A percentile compares a stretch with the other conserved stretches of the same genome.
phyloP scores from a whole-genome alignment of 495 filamentous ascomycete species.

The Trypethelium eluteriae region DNA sequence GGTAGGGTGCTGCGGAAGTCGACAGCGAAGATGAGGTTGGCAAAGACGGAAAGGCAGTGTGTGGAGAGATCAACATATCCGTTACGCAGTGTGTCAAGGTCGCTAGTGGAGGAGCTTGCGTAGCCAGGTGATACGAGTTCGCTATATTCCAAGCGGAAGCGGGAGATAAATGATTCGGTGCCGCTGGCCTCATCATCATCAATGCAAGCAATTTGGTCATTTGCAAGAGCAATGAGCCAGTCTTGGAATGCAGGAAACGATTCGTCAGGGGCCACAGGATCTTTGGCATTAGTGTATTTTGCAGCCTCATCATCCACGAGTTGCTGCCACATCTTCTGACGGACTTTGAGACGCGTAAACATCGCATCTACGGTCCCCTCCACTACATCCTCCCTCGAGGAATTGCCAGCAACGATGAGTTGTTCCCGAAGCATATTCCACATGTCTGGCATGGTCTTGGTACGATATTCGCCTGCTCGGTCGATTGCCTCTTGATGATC shows the following conservation, averaged over 20 bases:
- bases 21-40: conserved; percentile 70
- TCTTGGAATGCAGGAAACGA: conserved; percentile 76
- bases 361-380: conserved; percentile 93
- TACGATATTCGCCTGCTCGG: conserved; percentile 79
- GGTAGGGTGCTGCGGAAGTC: conserved; percentile 76
- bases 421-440: conserved; percentile 97
- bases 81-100: conserved; percentile 67
- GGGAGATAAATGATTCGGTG: conserved; percentile 66
- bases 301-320: conserved; percentile 80
- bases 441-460: conserved; percentile 81
- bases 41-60: conserved; percentile 80
- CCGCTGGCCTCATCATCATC: conserved; percentile 72
- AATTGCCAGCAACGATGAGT: conserved; percentile 68
- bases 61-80: conserved; percentile 91
- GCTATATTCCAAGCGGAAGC: conserved; percentile 72
- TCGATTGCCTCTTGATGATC: conserved; percentile 76
- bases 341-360: conserved; percentile 71
- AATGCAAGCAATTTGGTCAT: conserved; percentile 96
- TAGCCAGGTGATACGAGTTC: conserved; percentile 74
- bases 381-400: conserved; percentile 73
- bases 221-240: conserved; percentile 93
- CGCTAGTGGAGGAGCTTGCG: conserved; percentile 57
- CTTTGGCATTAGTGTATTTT: conserved; percentile 48
- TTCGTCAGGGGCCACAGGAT: conserved; percentile 50
- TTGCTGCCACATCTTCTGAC: conserved; percentile 76